Conservation (phyloP, 495 filamentous ascomycete species). For the Pseudevernia furfuracea region DNA sequence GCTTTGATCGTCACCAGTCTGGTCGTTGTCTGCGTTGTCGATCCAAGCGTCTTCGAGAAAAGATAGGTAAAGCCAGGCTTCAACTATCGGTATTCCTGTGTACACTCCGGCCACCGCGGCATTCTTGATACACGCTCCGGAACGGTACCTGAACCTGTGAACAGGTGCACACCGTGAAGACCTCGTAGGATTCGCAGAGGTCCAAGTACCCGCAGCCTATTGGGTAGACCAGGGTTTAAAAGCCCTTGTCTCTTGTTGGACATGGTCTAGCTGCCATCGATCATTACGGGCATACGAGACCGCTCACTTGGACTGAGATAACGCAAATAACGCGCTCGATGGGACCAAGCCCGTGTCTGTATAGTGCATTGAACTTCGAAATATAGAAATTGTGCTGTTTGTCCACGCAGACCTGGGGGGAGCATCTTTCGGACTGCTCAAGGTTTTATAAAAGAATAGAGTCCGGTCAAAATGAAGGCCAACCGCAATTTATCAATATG, state of each 20-base stretch:
- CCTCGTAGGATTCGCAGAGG: background rate
- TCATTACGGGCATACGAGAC: background rate
- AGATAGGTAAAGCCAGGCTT: slow-evolving; percentile 4
- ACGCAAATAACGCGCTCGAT: background rate
- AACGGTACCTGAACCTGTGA: background rate
- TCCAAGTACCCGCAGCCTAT: background rate
- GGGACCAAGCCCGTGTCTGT: background rate
- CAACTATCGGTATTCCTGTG: background rate
- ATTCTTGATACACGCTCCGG: background rate
- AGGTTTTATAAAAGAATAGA: background rate
- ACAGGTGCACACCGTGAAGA: background rate
- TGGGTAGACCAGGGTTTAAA: background rate
- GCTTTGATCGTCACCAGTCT: slow-evolving; percentile 64
- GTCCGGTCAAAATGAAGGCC: background rate
- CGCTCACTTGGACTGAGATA: background rate
- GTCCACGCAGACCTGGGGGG: background rate
- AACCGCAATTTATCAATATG: background rate
- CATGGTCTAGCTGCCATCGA: background rate
- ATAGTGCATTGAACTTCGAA: background rate
- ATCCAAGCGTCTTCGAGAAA: slow-evolving; percentile 45
- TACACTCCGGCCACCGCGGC: background rate
- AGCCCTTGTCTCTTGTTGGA: background rate
- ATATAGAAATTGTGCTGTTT: background rate
- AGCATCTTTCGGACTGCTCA: background rate
- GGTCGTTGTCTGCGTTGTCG: slow-evolving; percentile 61